Percentiles rank a stretch among this genome's conserved stretches.
These are phyloP conservation scores for Talaromyces sp. DNA, from an alignment of 2,329 filamentous ascomycete species.

Conservation along the genomic window DNA sequence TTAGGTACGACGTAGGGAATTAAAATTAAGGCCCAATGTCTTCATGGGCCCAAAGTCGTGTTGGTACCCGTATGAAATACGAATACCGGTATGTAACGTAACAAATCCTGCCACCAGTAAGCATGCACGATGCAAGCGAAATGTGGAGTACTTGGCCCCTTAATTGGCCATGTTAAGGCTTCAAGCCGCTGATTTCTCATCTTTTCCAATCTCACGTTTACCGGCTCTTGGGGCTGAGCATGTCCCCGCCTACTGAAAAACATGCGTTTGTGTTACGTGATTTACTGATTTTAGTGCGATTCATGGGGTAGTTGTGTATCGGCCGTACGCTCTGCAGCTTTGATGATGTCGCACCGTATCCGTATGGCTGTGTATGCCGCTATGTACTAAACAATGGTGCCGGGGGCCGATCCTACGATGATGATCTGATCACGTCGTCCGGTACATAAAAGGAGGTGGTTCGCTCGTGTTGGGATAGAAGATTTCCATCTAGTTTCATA, in stretches of 20 bases:
- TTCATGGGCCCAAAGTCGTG: not conserved
- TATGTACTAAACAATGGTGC: not conserved
- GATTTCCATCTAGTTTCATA: not conserved
- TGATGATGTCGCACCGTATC: constrained; percentile 6
- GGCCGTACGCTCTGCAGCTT: not conserved
- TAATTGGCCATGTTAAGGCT: not conserved
- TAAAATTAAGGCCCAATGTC: not conserved
- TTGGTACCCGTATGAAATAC: not conserved
- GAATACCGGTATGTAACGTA: not conserved
- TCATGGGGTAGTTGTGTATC: not conserved
- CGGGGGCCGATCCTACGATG: not conserved
- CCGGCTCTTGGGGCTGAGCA: constrained; percentile 7
- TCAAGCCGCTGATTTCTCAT: not conserved
- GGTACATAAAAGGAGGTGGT: constrained; percentile 14
- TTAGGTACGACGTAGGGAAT: not conserved
- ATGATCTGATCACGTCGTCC: not conserved
- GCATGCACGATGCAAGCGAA: not conserved
- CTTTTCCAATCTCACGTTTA: not conserved
- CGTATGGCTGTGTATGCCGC: not conserved
- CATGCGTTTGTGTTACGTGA: not conserved
- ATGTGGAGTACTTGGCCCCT: not conserved
- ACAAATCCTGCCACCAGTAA: not conserved
- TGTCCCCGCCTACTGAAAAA: not conserved
- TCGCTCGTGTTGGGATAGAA: not conserved
- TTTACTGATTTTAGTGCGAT: not conserved